Conservation (phyloP, 1,139 yeast species). For the Hansenula sp. region DNA sequence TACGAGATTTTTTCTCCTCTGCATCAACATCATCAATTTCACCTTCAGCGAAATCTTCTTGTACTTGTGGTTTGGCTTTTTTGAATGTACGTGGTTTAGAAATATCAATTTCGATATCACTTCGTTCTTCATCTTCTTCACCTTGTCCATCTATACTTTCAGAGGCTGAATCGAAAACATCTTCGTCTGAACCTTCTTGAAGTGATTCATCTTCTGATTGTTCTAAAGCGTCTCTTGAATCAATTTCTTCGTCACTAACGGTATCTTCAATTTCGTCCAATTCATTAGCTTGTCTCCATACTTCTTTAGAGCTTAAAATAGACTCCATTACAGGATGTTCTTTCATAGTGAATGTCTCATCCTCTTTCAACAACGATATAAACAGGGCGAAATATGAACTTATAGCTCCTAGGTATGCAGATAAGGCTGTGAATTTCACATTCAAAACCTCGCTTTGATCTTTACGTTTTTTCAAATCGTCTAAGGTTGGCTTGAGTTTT, state of each 20-base stretch:
- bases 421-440: conserved; percentile 62
- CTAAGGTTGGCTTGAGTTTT: conserved; percentile 40
- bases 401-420: conserved; percentile 40
- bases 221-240: conserved; percentile 12
- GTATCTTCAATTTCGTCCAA: conserved; percentile 30
- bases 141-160: conserved; percentile 26
- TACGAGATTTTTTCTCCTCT: conserved; percentile 81
- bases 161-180: conserved; percentile 23
- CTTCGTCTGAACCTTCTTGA: conserved; percentile 25
- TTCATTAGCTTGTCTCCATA: conserved; percentile 79
- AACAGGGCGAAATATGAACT: conserved; percentile 19
- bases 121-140: conserved; percentile 24
- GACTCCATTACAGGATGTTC: conserved; percentile 88
- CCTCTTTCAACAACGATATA: conserved; percentile 43
- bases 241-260: conserved; percentile 19
- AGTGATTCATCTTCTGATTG: conserved; percentile 15
- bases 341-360: conserved; percentile 66
- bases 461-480: conserved; percentile 25
- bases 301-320: conserved; percentile 72
- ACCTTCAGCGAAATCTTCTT: conserved; percentile 51
- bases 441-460: conserved; percentile 32
- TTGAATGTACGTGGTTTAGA: conserved; percentile 38
- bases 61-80: conserved; percentile 20
- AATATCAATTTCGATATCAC: conserved; percentile 47
- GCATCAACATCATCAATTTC: conserved; percentile 72